Conservation (phyloP, 2,329 filamentous ascomycete genomes). For the Monosporascus sp. region DNA sequence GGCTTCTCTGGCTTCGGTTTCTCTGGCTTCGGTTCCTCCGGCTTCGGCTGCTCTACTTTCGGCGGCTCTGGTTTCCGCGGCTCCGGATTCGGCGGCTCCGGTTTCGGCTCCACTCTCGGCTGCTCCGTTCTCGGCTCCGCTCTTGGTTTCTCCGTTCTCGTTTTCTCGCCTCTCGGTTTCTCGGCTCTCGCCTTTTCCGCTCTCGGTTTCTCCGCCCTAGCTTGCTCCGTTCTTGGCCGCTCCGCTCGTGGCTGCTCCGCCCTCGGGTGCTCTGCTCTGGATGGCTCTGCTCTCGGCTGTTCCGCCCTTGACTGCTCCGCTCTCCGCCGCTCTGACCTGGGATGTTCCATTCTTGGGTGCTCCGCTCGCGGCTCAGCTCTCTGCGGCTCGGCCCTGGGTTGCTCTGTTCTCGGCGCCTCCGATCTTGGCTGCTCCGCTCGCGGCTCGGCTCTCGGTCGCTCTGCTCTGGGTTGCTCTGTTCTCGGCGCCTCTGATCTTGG, state of each 20-base stretch:
- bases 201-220: slow-evolving; percentile 7
- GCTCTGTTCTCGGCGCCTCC: slow-evolving; percentile 26
- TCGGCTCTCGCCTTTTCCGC: slow-evolving; percentile 25
- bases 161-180: slow-evolving; percentile 17
- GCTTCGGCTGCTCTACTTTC: slow-evolving; percentile 8
- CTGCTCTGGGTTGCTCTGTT: slow-evolving; percentile 24
- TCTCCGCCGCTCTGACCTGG: slow-evolving; percentile 14
- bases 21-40: slow-evolving; percentile 12
- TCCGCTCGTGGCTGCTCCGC: background rate
- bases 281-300: background rate
- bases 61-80: slow-evolving; percentile 8
- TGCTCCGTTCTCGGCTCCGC: background rate
- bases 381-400: slow-evolving; percentile 16
- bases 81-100: slow-evolving; percentile 13
- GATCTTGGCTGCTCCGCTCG: slow-evolving; percentile 18
- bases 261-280: background rate
- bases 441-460: slow-evolving; percentile 7
- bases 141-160: slow-evolving; percentile 1
- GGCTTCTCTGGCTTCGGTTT: slow-evolving; percentile 6
- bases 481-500: too few relatives aligned
- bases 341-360: slow-evolving; percentile 13
- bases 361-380: slow-evolving; percentile 13
- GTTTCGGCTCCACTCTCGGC: slow-evolving; percentile 14
- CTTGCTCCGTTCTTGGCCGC: slow-evolving; percentile 7
- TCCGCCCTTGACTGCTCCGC: background rate